phyloP scores from a whole-genome alignment of 2,329 filamentous ascomycete species.

The Pseudocercospora macadamiae region DNA sequence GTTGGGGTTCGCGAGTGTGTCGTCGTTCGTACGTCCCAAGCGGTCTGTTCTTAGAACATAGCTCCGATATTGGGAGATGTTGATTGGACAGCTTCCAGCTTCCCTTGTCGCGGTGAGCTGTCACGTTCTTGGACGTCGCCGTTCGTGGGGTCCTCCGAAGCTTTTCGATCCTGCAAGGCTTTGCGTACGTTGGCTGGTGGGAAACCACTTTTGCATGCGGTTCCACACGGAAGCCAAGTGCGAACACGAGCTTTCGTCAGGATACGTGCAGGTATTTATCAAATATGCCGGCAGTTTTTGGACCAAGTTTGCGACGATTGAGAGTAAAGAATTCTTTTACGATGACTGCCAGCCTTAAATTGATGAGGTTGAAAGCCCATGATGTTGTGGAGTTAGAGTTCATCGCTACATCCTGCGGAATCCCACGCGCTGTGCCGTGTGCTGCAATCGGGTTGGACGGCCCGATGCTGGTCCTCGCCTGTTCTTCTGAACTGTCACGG shows the following conservation, averaged over 20 bases:
- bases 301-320: neutral
- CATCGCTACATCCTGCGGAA: neutral
- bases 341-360: neutral
- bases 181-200: neutral
- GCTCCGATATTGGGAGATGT: neutral
- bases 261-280: neutral
- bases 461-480: neutral
- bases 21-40: neutral
- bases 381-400: neutral
- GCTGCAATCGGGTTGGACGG: neutral
- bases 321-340: neutral
- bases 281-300: neutral
- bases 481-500: no score
- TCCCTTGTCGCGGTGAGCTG: neutral
- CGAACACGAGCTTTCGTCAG: conserved; percentile 5
- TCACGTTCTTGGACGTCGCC: neutral
- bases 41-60: neutral
- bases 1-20: neutral
- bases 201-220: neutral
- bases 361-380: neutral
- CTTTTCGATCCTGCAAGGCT: neutral
- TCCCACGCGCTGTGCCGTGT: neutral
- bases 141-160: neutral
- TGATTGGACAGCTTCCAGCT: neutral
- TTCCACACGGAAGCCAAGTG: neutral